phyloP scores from a whole-genome alignment of 1,284 basidiomycete genomes.

The Hymenochaete sp. region DNA sequence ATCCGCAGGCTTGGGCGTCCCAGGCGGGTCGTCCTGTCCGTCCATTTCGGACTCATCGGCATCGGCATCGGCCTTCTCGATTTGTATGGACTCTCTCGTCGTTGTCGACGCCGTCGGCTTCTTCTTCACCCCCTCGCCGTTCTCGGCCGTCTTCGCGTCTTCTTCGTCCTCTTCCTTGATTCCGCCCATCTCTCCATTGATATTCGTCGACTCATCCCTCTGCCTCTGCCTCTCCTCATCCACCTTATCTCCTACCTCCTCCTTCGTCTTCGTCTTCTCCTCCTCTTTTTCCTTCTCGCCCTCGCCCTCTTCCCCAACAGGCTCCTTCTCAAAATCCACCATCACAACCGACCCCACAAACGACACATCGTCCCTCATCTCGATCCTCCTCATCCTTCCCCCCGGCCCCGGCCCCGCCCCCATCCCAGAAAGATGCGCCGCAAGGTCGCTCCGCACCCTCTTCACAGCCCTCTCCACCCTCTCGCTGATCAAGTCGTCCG shows the following conservation, averaged over 20 bases:
- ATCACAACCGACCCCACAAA: slow-evolving; percentile 15
- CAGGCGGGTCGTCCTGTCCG: slow-evolving; percentile 8
- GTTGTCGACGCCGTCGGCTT: no score
- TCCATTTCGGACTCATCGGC: slow-evolving; percentile 8
- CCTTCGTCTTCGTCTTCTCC: no score
- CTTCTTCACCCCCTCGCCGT: slow-evolving; percentile 14
- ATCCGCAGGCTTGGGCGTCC: slow-evolving; percentile 12
- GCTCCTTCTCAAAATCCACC: slow-evolving; percentile 16
- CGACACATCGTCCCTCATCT: slow-evolving; percentile 22
- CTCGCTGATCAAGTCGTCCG: slow-evolving; percentile 79
- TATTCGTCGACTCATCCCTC: slow-evolving; percentile 1
- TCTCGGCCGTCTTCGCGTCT: slow-evolving; percentile 20
- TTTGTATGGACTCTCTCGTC: no score
- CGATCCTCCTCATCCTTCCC: no score
- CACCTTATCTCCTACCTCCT: no score
- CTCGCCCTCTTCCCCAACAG: no score
- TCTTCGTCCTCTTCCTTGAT: slow-evolving; percentile 30
- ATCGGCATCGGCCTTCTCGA: no score
- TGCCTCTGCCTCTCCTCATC: no score
- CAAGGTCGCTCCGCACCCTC: slow-evolving; percentile 77
- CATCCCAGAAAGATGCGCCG: slow-evolving; percentile 42
- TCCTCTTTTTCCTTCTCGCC: no score
- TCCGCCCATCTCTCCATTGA: slow-evolving; percentile 9
- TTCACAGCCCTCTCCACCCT: slow-evolving; percentile 82
- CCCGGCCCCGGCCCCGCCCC: slow-evolving; percentile 21